These are phyloP conservation scores for Nitzschia sp. DNA, from an alignment of 108 stramenopile genomes.

Conservation along the genomic window DNA sequence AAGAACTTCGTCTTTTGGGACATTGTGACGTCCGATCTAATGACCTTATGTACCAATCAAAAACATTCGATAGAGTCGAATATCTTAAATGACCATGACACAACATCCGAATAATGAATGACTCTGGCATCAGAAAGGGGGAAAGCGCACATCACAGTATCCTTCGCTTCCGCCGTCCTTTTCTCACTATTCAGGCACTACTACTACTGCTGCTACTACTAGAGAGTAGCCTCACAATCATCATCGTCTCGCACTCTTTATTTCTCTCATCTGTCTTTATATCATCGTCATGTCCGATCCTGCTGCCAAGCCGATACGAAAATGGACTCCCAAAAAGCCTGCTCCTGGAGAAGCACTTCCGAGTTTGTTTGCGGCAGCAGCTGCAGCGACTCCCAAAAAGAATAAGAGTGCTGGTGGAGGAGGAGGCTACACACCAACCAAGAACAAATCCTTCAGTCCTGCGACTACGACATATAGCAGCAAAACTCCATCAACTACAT, in stretches of 20 bases:
- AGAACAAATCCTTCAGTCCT: no score
- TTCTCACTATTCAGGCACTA: no score
- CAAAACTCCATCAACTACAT: not conserved
- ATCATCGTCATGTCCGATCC: not conserved
- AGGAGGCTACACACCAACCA: not conserved
- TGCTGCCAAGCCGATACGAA: not conserved
- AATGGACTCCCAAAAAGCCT: constrained; percentile 19
- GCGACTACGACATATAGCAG: not conserved
- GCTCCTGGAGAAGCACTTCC: constrained; percentile 11
- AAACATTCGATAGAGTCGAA: no score
- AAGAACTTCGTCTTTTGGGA: no score
- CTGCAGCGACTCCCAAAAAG: not conserved
- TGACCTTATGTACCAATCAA: no score
- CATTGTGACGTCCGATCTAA: no score
- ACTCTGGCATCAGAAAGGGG: no score
- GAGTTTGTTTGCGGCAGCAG: constrained; percentile 11
- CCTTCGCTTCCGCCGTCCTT: no score
- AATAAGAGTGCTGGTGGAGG: not conserved
- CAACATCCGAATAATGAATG: no score
- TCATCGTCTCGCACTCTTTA: not conserved
- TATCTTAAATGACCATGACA: no score
- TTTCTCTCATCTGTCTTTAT: not conserved
- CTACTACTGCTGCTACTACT: no score
- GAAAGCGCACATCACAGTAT: no score
- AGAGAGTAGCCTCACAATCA: not conserved